Conservation (phyloP, 2,329 filamentous ascomycete genomes). For the Beauveria asiatica region DNA sequence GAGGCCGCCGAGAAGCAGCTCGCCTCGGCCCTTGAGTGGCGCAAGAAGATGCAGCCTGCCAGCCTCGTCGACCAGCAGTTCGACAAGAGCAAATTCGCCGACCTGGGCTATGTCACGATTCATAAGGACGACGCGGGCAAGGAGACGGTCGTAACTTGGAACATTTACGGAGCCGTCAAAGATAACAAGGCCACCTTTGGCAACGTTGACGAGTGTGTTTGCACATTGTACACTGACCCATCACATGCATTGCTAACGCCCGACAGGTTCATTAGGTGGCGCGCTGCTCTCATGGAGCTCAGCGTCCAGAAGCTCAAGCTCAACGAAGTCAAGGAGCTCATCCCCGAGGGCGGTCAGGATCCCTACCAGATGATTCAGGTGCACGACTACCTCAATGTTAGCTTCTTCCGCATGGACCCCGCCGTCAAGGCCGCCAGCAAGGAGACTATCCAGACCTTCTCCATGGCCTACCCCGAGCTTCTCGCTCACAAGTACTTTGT, state of each 20-base stretch:
- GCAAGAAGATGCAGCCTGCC: conserved; percentile 64
- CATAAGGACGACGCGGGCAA: conserved; percentile 49
- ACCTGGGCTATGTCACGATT: conserved; percentile 73
- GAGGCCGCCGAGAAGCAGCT: conserved; percentile 71
- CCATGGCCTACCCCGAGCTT: conserved; percentile 80
- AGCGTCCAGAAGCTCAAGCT: conserved; percentile 69
- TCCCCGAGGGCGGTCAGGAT: conserved; percentile 66
- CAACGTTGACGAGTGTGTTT: conserved; percentile 64
- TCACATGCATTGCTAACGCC: neutral
- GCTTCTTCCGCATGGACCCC: conserved; percentile 75
- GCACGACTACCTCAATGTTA: conserved; percentile 85
- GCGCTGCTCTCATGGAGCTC: conserved; percentile 83
- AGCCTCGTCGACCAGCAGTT: conserved; percentile 57
- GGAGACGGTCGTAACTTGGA: conserved; percentile 73
- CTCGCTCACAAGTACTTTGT: conserved; percentile 85
- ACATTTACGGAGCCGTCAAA: conserved; percentile 85
- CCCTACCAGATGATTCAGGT: conserved; percentile 88
- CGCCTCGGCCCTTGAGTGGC: conserved; percentile 70
- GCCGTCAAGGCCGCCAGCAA: conserved; percentile 66
- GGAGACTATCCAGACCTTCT: conserved; percentile 75
- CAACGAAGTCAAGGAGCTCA: conserved; percentile 56
- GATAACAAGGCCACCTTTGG: conserved; percentile 77
- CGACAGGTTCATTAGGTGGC: conserved; percentile 77
- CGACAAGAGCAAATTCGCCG: conserved; percentile 61
- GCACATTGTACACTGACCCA: neutral